A percentile compares a stretch with the other conserved stretches of the same genome.
phyloP scores from a whole-genome alignment of 306 rosid genomes.

The Castanospermum australe region DNA sequence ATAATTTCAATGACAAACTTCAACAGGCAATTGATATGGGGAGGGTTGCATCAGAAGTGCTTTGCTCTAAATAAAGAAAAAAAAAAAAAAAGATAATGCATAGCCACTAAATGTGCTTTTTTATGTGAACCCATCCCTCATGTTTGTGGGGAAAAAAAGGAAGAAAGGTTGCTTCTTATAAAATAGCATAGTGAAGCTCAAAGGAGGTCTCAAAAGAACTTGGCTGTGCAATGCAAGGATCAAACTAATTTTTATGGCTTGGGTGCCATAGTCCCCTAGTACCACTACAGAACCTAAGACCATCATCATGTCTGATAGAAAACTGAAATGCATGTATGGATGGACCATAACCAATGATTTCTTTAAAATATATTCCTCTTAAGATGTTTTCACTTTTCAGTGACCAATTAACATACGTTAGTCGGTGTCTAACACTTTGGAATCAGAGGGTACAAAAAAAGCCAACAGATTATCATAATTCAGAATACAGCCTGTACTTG shows the following conservation, averaged over 20 bases:
- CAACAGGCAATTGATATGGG: conserved; percentile 3
- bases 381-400: conserved; percentile 18
- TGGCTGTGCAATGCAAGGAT: background rate
- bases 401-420: background rate
- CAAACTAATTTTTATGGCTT: background rate
- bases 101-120: conserved; percentile 35
- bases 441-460: conserved; percentile 14
- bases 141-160: background rate
- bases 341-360: conserved; percentile 19
- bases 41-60: conserved; percentile 36
- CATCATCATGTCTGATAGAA: background rate
- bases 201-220: background rate
- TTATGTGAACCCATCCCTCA: background rate
- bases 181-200: background rate
- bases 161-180: background rate
- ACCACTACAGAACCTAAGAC: background rate
- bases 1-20: conserved; percentile 26
- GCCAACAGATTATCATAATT: background rate
- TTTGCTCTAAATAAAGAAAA: conserved; percentile 14
- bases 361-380: background rate
- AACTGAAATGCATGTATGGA: background rate
- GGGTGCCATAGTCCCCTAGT: background rate
- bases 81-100: background rate
- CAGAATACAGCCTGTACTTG: conserved; percentile 6
- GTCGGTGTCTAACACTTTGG: conserved; percentile 25